A percentile compares a stretch with the other conserved stretches of the same genome.
Evolutionary conservation across 2,329 filamentous ascomycete genomes (phyloP).

Genomic region (Diaporthe citrichinensis): DNA sequence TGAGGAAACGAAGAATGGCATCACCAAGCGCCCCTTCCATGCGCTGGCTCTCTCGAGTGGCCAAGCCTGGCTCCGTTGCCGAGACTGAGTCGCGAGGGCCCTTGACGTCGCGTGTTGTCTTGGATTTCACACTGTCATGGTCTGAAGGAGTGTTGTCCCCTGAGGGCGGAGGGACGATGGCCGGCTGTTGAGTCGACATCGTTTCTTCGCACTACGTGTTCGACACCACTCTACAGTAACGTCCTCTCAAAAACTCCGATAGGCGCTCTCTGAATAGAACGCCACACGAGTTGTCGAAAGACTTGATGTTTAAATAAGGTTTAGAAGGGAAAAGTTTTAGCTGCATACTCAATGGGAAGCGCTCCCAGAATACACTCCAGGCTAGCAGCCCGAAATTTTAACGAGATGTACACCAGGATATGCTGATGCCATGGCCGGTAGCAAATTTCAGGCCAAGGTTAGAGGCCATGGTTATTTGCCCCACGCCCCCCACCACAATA

Average conservation of each 20-base stretch:
- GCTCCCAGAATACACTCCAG: background rate
- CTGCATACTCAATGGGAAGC: background rate
- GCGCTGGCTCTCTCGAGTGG: background rate
- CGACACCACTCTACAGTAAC: no score
- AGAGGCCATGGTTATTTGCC: background rate
- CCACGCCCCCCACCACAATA: background rate
- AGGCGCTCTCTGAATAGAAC: no score
- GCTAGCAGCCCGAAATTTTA: background rate
- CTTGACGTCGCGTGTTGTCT: background rate
- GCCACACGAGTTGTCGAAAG: no score
- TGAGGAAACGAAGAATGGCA: background rate
- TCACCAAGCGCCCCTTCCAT: conserved; percentile 12
- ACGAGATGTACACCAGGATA: background rate
- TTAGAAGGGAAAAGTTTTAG: background rate
- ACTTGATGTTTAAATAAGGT: background rate
- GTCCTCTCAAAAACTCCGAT: background rate
- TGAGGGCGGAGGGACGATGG: background rate
- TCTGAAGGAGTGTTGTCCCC: background rate
- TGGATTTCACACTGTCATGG: background rate
- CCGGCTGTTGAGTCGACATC: background rate
- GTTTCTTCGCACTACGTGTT: background rate
- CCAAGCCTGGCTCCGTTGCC: background rate
- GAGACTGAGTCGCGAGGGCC: background rate
- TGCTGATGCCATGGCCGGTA: background rate
- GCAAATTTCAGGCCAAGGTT: background rate